Evolutionary conservation across 73 alveolate genomes (phyloP).

Genomic region (Tetrahymena malaccensis): DNA sequence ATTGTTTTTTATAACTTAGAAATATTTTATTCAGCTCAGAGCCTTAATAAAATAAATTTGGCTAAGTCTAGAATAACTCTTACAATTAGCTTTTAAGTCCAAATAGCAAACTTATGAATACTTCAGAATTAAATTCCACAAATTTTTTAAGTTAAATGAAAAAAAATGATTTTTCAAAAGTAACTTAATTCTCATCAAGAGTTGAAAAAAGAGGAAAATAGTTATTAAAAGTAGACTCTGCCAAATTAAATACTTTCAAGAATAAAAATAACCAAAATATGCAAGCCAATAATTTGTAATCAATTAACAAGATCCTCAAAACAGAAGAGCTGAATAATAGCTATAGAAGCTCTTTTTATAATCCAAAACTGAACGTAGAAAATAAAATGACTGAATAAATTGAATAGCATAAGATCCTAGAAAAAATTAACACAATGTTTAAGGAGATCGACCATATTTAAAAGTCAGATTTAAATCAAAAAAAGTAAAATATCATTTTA

Average conservation of each 20-base stretch:
- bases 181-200: neutral
- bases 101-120: neutral
- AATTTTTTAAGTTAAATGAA: neutral
- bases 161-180: neutral
- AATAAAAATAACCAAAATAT: too few species aligned
- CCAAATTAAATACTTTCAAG: neutral
- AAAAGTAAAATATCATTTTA: neutral
- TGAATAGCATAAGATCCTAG: neutral
- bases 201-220: neutral
- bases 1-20: neutral
- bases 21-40: neutral
- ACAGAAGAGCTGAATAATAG: neutral
- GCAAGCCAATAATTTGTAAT: too few species aligned
- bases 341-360: neutral
- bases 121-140: neutral
- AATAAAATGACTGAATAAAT: neutral
- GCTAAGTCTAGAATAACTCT: neutral
- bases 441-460: neutral
- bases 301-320: neutral
- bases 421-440: neutral
- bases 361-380: neutral
- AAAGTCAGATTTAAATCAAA: neutral
- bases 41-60: too few species aligned
- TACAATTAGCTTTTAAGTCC: neutral
- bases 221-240: neutral